Evolutionary conservation across 768 basidiomycete genomes (phyloP).

Genomic region (Cystobasidium onofrii): DNA sequence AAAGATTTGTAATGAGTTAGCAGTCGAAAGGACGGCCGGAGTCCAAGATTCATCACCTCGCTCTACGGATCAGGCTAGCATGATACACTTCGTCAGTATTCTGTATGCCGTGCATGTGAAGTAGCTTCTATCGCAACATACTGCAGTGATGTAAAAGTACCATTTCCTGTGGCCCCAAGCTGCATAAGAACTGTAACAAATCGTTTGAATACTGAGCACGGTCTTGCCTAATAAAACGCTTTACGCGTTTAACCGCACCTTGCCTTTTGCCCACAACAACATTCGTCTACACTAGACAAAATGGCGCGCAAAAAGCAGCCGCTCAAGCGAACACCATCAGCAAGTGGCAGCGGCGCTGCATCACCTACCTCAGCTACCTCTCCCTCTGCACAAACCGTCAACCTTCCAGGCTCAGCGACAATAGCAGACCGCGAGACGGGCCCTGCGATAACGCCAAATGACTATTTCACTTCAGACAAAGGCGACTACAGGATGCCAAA

Average conservation of each 20-base stretch:
- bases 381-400: neutral
- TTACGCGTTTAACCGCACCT: neutral
- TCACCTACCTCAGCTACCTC: neutral
- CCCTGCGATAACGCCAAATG: neutral
- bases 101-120: too few relatives aligned
- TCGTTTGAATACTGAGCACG: too few relatives aligned
- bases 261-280: neutral
- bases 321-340: neutral
- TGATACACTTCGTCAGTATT: too few relatives aligned
- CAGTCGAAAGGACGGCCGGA: too few relatives aligned
- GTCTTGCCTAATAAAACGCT: too few relatives aligned
- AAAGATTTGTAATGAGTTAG: too few relatives aligned
- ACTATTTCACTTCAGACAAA: neutral
- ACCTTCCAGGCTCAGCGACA: neutral
- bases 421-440: neutral
- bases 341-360: neutral
- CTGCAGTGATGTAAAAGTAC: too few relatives aligned
- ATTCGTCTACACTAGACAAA: neutral
- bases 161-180: too few relatives aligned
- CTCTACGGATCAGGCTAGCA: too few relatives aligned
- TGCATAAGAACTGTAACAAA: too few relatives aligned
- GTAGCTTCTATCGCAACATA: too few relatives aligned
- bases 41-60: too few relatives aligned
- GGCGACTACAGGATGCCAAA: neutral
- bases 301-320: slow-evolving; percentile 7